phyloP scores from a whole-genome alignment of 2,329 filamentous ascomycete species.

The Cucurbitaria berberidis region DNA sequence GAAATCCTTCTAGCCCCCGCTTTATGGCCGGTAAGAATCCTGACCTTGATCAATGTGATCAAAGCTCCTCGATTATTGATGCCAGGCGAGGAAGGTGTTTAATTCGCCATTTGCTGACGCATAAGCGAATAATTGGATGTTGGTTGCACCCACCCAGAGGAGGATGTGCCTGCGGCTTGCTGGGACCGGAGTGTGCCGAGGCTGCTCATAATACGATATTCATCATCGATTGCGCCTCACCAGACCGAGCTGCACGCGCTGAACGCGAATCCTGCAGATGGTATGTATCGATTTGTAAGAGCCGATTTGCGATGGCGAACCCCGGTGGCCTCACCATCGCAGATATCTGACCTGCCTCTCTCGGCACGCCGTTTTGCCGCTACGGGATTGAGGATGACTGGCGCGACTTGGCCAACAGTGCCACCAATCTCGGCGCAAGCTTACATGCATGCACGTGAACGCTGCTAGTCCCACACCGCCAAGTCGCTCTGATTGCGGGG shows the following conservation, averaged over 20 bases:
- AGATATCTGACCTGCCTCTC: conserved; percentile 20
- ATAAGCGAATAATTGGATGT: not conserved
- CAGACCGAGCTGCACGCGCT: not conserved
- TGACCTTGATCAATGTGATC: not conserved
- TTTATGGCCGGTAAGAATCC: not conserved
- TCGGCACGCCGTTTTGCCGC: conserved; percentile 18
- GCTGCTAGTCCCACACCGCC: conserved; percentile 16
- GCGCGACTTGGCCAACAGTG: conserved; percentile 7
- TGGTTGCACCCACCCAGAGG: too few species aligned
- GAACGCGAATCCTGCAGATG: not conserved
- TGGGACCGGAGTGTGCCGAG: not conserved
- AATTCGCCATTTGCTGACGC: conserved; percentile 3
- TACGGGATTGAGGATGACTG: not conserved
- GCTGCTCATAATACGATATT: not conserved
- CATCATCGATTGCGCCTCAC: not conserved
- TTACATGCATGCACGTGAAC: conserved; percentile 6
- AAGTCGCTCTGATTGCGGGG: conserved; percentile 20
- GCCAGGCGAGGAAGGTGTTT: conserved; percentile 14
- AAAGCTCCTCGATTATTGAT: conserved; percentile 1
- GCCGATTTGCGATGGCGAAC: not conserved
- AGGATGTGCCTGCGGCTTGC: too few species aligned
- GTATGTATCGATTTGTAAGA: conserved; percentile 4
- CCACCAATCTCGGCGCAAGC: conserved; percentile 21
- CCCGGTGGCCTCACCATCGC: not conserved
- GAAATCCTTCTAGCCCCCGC: not conserved